These are phyloP conservation scores for Trametes coccinea DNA, from an alignment of 768 basidiomycete species.

Conservation along the genomic window DNA sequence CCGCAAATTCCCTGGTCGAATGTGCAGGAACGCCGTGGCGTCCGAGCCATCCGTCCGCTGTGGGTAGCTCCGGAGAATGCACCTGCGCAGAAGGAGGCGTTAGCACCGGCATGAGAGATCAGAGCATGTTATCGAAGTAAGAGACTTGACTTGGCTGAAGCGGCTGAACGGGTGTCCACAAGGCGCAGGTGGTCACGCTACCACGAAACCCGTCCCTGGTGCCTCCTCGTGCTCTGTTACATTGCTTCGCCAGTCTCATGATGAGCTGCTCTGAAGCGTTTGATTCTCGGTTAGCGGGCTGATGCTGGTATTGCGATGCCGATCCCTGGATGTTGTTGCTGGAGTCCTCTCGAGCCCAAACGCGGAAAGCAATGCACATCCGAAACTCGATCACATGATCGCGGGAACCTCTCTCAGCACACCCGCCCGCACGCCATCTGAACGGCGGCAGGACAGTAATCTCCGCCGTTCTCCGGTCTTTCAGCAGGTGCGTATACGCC, in stretches of 20 bases:
- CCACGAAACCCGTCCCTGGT: neutral
- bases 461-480: neutral
- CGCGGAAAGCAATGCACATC: neutral
- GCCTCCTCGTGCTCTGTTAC: neutral
- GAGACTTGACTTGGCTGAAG: neutral
- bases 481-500: too few species aligned
- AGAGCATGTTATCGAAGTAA: neutral
- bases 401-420: neutral
- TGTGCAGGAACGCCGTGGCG: neutral
- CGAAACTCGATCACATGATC: slow-evolving; percentile 3
- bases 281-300: neutral
- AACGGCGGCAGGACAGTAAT: neutral
- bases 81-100: neutral
- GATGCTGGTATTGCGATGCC: neutral
- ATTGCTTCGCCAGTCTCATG: neutral
- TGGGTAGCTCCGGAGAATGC: neutral
- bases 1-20: neutral
- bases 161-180: neutral
- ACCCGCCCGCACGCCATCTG: neutral
- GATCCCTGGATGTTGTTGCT: neutral
- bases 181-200: neutral
- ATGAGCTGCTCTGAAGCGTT: neutral
- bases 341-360: neutral
- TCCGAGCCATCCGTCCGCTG: neutral
- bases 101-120: neutral